Evolutionary conservation across 2,329 filamentous ascomycete species (phyloP), one percentile per base, ranked within the genome.

Genomic region (Cladophialophora bantiana): DNA sequence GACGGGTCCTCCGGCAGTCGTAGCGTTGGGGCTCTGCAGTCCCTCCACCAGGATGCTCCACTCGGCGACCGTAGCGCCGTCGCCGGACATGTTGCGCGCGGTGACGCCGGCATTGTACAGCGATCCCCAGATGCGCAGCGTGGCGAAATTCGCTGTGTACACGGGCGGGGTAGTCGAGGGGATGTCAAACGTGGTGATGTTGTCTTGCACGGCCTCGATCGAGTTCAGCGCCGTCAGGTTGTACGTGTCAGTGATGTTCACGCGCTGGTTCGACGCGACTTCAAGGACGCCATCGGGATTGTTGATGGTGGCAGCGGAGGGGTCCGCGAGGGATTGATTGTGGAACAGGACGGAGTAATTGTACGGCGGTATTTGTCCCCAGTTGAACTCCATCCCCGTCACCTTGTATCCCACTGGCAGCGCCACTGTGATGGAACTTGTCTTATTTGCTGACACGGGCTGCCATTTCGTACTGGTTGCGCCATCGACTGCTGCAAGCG

Each of bases 381-480:
- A 90, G 74, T 89, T 85, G 74, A 89, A 89, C 55, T 78, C 78
- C 64, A 90, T 80, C 1, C 80, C 81, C 0, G 76, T 77, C 20
- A 82, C 75, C 31, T 68, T 67, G 15, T 72, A 66, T 5, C 74
- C 75, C 7, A 65, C 56, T 10, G 75, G 82, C 2, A 88, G 79
- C 31, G 85, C 80, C 52, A 92, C 83, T 0, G 85, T 87, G 13
- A 91, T 73, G 3, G 84, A 84, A 34, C 84, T 81, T 4, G 83
- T 80, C 0, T 76, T 77, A 58, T 86, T 85, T 1, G 83, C 80
- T 7, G 73, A 74, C 1, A 78, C 73, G 0, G 89, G 88, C 73
- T 90, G 88, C 89, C 89, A 92, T 70, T 85, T 86, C 0, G 89
- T 91, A 18, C 85, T 85, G 4, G 85, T 80, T 1, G 88, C 87